Conservation (phyloP, 1,284 basidiomycete species). For the Abortiporus biennis region DNA sequence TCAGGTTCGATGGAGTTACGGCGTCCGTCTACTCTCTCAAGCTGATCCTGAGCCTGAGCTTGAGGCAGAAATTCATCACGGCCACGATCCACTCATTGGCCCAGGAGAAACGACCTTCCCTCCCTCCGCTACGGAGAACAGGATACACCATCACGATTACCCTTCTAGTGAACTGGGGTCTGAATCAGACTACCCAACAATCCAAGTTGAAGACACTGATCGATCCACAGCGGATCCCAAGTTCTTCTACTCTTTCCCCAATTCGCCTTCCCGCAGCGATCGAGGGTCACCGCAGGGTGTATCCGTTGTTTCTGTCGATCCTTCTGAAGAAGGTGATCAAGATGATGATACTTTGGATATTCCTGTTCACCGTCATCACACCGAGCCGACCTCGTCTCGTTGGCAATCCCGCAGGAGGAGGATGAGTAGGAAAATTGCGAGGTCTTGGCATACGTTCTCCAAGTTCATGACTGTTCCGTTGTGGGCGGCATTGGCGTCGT, state of each 20-base stretch:
- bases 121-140: conserved; percentile 17
- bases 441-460: conserved; percentile 41
- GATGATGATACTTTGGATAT: conserved; percentile 29
- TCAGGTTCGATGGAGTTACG: conserved; percentile 87
- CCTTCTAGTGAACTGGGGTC: conserved; percentile 11
- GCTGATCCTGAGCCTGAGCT: conserved; percentile 47
- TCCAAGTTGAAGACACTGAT: conserved; percentile 14
- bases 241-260: conserved; percentile 61
- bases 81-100: conserved; percentile 20
- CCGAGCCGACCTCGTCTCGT: conserved; percentile 24
- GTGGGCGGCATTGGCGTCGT: conserved; percentile 73
- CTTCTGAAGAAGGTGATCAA: conserved; percentile 25
- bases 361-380: conserved; percentile 17
- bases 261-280: conserved; percentile 36
- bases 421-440: conserved; percentile 23
- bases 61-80: conserved; percentile 13
- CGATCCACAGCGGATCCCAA: conserved; percentile 13
- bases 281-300: conserved; percentile 3
- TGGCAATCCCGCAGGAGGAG: conserved; percentile 29
- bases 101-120: conserved; percentile 21
- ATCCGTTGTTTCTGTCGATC: conserved; percentile 15
- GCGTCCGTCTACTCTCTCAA: conserved; percentile 70
- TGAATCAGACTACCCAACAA: conserved; percentile 10
- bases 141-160: conserved; percentile 16
- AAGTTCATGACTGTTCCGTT: conserved; percentile 87